Evolutionary conservation across 768 basidiomycete genomes (phyloP), one percentile per base, ranked within the genome.

Genomic region (Trametes gibbosa): DNA sequence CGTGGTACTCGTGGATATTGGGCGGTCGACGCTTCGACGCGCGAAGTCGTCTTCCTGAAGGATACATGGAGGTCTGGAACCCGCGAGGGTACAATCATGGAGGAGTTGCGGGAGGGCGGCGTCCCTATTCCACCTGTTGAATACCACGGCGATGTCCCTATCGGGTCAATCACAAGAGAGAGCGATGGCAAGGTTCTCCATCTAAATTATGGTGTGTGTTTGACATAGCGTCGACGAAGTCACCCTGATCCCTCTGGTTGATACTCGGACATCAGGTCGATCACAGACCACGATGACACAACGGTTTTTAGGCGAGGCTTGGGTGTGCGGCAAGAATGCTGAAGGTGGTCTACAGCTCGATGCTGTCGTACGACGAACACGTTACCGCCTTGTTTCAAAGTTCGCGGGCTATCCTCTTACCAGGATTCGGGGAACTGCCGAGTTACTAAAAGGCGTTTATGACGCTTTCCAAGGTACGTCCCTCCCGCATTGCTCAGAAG

Each of bases 1-100:
- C 50, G 61, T 0, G 29, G n/a, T 2, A 58, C 61, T 21, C 56
- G 56, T 12, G 37, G 37, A 0, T 63, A 54, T n/a, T 63, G 61
- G 61, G 61, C 61, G 4, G 47, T 58, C 17, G 45, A 54, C 25
- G 16, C 34, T 5, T 7, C 5, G 10, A 23, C 23, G 3, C 0
- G 12, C 2, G 13, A 25, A 17, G 42, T 58, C 9, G 32, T 58
- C 4, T 53, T 58, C 40, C 34, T 63, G 3, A 63, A 63, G 48
- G 61, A 63, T 27, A 58, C 61, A 1, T 63, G 61, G 61, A 39
- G 56, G 9, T 23, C 5, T 17, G 14, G 12, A 5, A 16, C 9
- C 10, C 32, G 34, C 32, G 61, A 63, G 24, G 56, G 56, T 7
- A 34, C 50, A 10, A 46, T 51, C 19, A n/a, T 63, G 10, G 12